A percentile compares a stretch with the other conserved stretches of the same genome.
These are phyloP conservation scores for Cryptosporidium canis DNA, from an alignment of 169 alveolate genomes.

Conservation along the genomic window DNA sequence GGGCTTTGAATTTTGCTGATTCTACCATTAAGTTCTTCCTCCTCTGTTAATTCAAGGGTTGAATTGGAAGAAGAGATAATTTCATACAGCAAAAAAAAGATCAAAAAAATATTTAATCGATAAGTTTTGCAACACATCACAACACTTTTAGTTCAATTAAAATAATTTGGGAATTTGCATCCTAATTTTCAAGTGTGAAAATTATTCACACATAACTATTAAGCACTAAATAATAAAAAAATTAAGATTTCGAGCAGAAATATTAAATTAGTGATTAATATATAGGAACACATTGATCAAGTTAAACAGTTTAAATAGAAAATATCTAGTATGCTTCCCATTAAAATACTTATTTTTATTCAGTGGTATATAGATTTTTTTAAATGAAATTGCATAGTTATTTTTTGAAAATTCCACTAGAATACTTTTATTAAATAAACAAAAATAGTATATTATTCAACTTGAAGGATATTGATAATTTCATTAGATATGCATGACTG, in stretches of 20 bases:
- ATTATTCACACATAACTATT: neutral
- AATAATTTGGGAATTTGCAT: neutral
- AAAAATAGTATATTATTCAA: neutral
- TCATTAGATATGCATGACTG: slow-evolving; percentile 6
- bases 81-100: neutral
- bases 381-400: too few species aligned
- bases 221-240: too few species aligned
- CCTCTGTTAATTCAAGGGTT: neutral
- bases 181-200: neutral
- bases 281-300: too few species aligned
- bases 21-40: neutral
- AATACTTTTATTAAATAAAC: too few species aligned
- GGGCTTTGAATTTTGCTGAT: neutral
- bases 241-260: too few species aligned
- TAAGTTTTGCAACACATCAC: neutral
- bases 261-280: too few species aligned
- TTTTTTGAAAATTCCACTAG: too few species aligned
- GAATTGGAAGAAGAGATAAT: neutral
- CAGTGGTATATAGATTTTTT: too few species aligned
- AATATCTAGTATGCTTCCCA: too few species aligned
- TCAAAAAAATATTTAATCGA: neutral
- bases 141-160: neutral
- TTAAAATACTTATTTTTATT: too few species aligned
- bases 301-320: too few species aligned
- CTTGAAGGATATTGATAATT: neutral